Conservation (phyloP, 129 eudicot species). For the Escallonia rubra region DNA sequence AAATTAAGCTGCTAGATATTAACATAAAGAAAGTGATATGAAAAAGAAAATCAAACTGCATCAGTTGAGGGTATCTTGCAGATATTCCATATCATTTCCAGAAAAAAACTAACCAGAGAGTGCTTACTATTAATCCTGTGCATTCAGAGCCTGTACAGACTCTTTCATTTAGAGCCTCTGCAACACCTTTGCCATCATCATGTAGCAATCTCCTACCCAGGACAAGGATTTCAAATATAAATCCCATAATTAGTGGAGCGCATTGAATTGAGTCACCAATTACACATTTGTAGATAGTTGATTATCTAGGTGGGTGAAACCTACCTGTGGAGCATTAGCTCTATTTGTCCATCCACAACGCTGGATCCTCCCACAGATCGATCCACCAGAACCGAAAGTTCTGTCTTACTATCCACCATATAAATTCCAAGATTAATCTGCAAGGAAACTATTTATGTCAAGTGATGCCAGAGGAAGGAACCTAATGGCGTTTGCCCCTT, state of each 20-base stretch:
- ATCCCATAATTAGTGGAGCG: background rate
- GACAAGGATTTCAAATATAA: no score
- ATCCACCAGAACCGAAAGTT: conserved; percentile 25
- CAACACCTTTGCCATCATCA: conserved; percentile 32
- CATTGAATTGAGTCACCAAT: background rate
- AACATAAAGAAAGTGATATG: background rate
- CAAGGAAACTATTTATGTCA: background rate
- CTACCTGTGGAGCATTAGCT: conserved; percentile 30
- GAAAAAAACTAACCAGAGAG: background rate
- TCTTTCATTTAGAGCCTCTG: conserved; percentile 28
- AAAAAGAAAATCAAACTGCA: background rate
- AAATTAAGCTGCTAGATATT: background rate
- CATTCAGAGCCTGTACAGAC: conserved; percentile 17
- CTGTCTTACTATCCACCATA: conserved; percentile 14
- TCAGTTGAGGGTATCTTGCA: background rate
- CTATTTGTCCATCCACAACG: conserved; percentile 24
- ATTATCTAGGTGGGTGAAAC: background rate
- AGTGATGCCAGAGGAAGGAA: no score
- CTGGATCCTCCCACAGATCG: conserved; percentile 30
- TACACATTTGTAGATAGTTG: background rate
- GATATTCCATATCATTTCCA: background rate
- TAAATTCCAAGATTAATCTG: conserved; percentile 29
- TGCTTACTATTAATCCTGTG: conserved; percentile 20
- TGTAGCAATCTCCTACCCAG: conserved; percentile 21
- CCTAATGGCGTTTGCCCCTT: no score